Evolutionary conservation across 2,329 filamentous ascomycete genomes (phyloP).

Genomic region (Aspergillus bombycis): DNA sequence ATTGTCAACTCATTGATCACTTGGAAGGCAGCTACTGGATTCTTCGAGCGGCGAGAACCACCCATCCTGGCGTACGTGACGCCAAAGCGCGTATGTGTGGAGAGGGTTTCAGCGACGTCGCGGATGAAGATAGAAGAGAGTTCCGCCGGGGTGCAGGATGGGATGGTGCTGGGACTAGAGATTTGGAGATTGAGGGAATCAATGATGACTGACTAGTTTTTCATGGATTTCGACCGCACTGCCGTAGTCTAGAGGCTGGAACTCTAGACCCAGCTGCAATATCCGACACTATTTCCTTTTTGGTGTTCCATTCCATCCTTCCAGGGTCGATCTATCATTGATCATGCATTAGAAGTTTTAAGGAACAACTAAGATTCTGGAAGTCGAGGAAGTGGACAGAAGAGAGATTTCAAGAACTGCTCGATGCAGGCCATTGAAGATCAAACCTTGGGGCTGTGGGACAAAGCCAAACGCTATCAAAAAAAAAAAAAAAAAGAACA

Average conservation of each 20-base stretch:
- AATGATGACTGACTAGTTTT: constrained; percentile 17
- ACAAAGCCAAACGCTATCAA: neutral
- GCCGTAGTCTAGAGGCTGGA: neutral
- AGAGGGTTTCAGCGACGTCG: constrained; percentile 32
- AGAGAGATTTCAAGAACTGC: neutral
- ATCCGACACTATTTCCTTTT: neutral
- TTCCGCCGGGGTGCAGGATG: constrained; percentile 39
- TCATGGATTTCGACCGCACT: neutral
- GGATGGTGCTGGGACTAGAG: constrained; percentile 35
- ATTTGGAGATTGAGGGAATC: constrained; percentile 36
- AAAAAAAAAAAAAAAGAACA: too few relatives aligned
- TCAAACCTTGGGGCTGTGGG: neutral
- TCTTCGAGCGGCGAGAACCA: constrained; percentile 33
- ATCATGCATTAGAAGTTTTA: neutral
- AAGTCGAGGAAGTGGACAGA: neutral
- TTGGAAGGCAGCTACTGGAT: constrained; percentile 36
- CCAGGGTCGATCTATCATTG: neutral
- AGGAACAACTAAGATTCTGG: neutral
- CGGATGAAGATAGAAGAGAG: constrained; percentile 24
- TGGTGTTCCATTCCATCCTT: neutral
- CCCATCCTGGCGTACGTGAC: constrained; percentile 31
- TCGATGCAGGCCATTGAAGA: neutral
- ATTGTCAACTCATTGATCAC: constrained; percentile 22
- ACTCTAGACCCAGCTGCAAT: neutral
- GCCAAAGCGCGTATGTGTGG: constrained; percentile 30